Percentiles rank a stretch among this genome's conserved stretches.
These are phyloP conservation scores for Aspergillus fructus DNA, from an alignment of 2,329 filamentous ascomycete genomes.

Conservation along the genomic window DNA sequence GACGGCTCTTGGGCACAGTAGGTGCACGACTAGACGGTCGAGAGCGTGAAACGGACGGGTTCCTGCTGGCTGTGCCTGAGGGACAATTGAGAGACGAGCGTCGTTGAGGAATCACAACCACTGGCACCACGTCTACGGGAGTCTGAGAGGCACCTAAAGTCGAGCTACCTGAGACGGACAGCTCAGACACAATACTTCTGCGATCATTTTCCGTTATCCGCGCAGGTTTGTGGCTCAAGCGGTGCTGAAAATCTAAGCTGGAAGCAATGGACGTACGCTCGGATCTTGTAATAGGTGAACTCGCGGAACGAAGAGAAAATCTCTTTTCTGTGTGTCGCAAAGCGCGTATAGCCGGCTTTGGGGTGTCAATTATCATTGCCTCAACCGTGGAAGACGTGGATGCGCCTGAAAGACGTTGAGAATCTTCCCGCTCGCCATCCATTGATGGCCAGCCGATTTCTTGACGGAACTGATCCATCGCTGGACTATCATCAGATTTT, in stretches of 20 bases:
- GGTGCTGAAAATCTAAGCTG: constrained; percentile 46
- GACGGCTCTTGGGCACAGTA: constrained; percentile 34
- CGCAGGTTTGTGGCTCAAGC: constrained; percentile 51
- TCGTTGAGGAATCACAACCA: constrained; percentile 50
- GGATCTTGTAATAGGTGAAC: constrained; percentile 45
- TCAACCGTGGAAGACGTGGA: constrained; percentile 57
- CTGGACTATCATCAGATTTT: constrained; percentile 30
- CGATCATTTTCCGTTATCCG: constrained; percentile 50
- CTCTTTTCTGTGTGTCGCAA: constrained; percentile 57
- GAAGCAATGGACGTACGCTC: constrained; percentile 47
- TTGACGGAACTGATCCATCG: constrained; percentile 50
- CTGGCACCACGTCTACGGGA: constrained; percentile 44
- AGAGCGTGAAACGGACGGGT: constrained; percentile 40
- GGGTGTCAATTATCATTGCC: constrained; percentile 54
- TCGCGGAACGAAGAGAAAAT: constrained; percentile 50
- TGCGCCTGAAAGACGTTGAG: constrained; percentile 48
- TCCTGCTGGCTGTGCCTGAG: constrained; percentile 36
- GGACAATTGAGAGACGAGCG: constrained; percentile 43
- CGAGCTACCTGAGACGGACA: constrained; percentile 36
- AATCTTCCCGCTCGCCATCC: constrained; percentile 29
- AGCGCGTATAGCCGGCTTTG: constrained; percentile 45
- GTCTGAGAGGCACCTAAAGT: constrained; percentile 29
- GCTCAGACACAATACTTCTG: constrained; percentile 43
- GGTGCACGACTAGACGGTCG: constrained; percentile 38
- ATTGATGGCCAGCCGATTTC: constrained; percentile 52